Percentiles rank a stretch among this genome's conserved stretches.
Evolutionary conservation across 306 rosid genomes (phyloP).

Genomic region (Sesbania bispinosa): DNA sequence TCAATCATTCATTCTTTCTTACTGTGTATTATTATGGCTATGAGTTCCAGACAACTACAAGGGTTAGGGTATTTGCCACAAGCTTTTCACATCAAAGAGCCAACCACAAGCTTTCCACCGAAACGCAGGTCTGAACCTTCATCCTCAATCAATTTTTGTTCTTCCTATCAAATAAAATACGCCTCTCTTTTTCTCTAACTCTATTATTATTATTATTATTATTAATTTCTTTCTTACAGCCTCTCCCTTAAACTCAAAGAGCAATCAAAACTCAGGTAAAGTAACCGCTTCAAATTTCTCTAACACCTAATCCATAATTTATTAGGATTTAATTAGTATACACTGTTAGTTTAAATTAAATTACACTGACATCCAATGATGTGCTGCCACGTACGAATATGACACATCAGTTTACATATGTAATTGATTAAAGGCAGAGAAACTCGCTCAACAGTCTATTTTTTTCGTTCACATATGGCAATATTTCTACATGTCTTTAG

Average conservation of each 20-base stretch:
- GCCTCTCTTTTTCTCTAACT: conserved; percentile 4
- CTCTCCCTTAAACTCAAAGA: conserved; percentile 5
- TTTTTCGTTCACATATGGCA: neutral
- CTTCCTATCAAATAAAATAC: too few relatives aligned
- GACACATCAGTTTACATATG: too few relatives aligned
- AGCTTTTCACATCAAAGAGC: neutral
- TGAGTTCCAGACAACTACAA: conserved; percentile 12
- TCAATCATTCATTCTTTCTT: too few relatives aligned
- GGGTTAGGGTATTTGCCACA: neutral
- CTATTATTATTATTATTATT: too few relatives aligned
- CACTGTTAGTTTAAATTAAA: too few relatives aligned
- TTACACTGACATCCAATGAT: too few relatives aligned
- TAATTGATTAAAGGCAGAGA: neutral
- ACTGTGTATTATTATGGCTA: neutral
- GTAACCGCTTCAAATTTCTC: neutral
- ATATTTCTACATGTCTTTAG: neutral
- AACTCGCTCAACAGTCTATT: neutral
- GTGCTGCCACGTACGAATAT: too few relatives aligned
- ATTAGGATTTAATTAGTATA: too few relatives aligned
- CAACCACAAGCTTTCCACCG: neutral
- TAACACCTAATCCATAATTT: neutral
- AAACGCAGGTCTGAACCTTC: conserved; percentile 2
- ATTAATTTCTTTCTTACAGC: neutral
- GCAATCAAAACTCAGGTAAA: conserved; percentile 26
- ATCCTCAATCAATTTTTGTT: neutral